These are phyloP conservation scores for Solanum appendiculatum DNA, from an alignment of 257 asterid genomes.

Conservation along the genomic window DNA sequence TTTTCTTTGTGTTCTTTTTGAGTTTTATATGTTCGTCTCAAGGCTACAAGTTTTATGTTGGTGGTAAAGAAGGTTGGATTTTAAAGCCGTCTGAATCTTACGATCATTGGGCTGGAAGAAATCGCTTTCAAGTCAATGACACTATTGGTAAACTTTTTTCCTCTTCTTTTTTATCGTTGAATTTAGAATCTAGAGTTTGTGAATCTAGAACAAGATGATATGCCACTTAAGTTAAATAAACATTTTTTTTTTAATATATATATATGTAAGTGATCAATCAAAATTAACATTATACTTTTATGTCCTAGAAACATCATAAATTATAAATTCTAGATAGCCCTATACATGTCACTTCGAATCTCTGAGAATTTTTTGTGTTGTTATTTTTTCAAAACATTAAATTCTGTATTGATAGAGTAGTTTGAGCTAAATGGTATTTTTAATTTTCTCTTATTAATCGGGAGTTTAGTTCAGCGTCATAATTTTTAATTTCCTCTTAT, in stretches of 20 bases:
- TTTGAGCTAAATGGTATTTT: not conserved
- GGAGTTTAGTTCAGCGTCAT: too few relatives aligned
- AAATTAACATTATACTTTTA: not conserved
- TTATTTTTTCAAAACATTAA: not conserved
- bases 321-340: not conserved
- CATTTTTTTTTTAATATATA: not conserved
- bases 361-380: too few relatives aligned
- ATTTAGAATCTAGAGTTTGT: not conserved
- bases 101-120: constrained; percentile 23
- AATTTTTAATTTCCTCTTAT: too few relatives aligned
- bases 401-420: not conserved
- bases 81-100: constrained; percentile 18
- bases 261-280: not conserved
- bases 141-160: constrained; percentile 12
- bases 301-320: not conserved
- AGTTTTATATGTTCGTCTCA: not conserved
- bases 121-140: constrained; percentile 28
- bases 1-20: not conserved
- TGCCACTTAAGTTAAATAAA: not conserved
- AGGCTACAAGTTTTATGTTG: constrained; percentile 12
- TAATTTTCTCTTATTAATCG: too few relatives aligned
- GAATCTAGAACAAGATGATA: not conserved
- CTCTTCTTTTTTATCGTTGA: not conserved
- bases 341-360: not conserved
- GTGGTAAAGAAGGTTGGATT: constrained; percentile 31